A percentile compares a stretch with the other conserved stretches of the same genome.
These are phyloP conservation scores for Porcisia hertigi DNA, from an alignment of 208 protist species.

Conservation along the genomic window DNA sequence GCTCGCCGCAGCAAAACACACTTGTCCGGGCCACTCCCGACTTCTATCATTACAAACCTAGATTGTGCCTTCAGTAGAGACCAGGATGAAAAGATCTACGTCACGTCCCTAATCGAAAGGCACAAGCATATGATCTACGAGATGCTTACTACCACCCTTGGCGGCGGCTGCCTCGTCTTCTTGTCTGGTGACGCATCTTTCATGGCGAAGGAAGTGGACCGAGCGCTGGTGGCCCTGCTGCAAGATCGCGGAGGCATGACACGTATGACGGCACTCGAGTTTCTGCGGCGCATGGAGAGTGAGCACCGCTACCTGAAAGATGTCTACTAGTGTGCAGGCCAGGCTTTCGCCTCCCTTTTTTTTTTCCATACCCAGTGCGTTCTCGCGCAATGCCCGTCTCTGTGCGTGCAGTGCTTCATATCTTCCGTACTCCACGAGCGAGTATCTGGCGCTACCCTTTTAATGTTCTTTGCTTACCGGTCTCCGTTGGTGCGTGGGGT, in stretches of 20 bases:
- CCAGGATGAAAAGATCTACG: constrained; percentile 71
- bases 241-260: constrained; percentile 62
- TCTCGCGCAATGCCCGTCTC: no score
- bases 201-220: constrained; percentile 94
- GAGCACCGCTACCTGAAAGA: constrained; percentile 91
- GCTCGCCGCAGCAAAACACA: constrained; percentile 17
- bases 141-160: constrained; percentile 41
- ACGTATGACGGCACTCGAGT: constrained; percentile 58
- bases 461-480: no score
- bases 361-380: neutral
- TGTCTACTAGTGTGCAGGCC: constrained; percentile 71
- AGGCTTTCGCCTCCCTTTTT: neutral
- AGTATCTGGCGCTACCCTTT: no score
- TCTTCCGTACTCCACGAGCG: no score
- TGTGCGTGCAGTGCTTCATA: no score
- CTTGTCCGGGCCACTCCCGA: constrained; percentile 16
- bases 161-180: constrained; percentile 70
- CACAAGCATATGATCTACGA: constrained; percentile 59
- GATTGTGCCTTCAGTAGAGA: constrained; percentile 91
- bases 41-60: constrained; percentile 55
- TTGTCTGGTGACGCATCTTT: constrained; percentile 90
- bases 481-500: no score
- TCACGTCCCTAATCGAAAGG: constrained; percentile 85
- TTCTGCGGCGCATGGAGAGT: constrained; percentile 73
- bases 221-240: constrained; percentile 69